Evolutionary conservation across 805 yeast genomes (phyloP), one percentile per base, ranked within the genome.

Genomic region (Starmerella vaccinii): DNA sequence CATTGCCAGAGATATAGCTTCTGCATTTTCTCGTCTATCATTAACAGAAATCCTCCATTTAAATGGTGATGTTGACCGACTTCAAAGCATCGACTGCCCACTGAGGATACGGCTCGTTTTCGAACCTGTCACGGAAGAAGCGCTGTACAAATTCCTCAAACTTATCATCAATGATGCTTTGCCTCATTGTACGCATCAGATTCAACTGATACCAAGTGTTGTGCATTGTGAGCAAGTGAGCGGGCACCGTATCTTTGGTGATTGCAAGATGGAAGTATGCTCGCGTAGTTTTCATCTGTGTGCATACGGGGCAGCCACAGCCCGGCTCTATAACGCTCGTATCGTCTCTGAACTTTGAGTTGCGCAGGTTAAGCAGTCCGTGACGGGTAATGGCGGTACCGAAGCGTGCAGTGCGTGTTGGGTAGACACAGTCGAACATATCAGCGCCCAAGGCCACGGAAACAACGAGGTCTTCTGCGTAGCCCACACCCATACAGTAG

Each of bases 401-500:
- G 53, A 71, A 71, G 26, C 75, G 60, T 8, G 69, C 68, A 4
- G 75, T 71, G 42, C 75, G 59, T 3, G 74, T 71, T 10, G 75
- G 75, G 54, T 69, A 71, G 5, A 71, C 75, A 49, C 75, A 71
- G 52, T 71, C 75, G 57, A 71, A 71, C 63, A 71, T 59, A 53
- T 71, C 75, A 2, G 74, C 75, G 1, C 75, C 75, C 35, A 71
- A 62, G 2, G 75, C 75, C 5, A 71, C 75, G 1, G 71, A 65
- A 7, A 71, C 75, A 5, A 71, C 70, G 53, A 71, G 58, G 52
- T 71, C 75, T 52, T 71, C 75, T 7, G 75, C 75, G 49, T 71
- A 71, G 16, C 75, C 75, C 5, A 71, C 73, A 15, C 75, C 75
- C 75, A 71, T 71, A 56, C 72, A 69, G 53, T 71, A 71, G 18